phyloP scores from a whole-genome alignment of 768 basidiomycete species.

The Collybia mongolica region DNA sequence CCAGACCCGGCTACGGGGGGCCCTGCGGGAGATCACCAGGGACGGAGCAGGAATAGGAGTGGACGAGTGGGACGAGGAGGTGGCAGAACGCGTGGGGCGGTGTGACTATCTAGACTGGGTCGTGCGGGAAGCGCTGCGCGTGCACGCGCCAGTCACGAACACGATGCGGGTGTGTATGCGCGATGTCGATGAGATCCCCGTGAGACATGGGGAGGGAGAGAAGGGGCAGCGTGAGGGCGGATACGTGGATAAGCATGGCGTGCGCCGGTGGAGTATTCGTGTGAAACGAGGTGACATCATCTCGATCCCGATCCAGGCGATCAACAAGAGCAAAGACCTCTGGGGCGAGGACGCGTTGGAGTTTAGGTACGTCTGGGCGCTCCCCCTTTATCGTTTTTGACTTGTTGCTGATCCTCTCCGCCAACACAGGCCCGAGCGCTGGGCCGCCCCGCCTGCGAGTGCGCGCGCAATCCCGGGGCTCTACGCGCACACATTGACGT shows the following conservation, averaged over 20 bases:
- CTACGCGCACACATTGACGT: slow-evolving; percentile 53
- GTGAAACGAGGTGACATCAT: slow-evolving; percentile 53
- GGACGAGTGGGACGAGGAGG: slow-evolving; percentile 8
- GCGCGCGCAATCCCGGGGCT: slow-evolving; percentile 46
- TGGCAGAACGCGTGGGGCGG: slow-evolving; percentile 29
- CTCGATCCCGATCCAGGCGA: slow-evolving; percentile 56
- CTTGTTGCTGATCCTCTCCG: slow-evolving; percentile 17
- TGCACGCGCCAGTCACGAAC: slow-evolving; percentile 56
- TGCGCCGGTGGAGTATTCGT: slow-evolving; percentile 28
- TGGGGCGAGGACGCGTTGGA: slow-evolving; percentile 69
- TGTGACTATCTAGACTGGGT: slow-evolving; percentile 62
- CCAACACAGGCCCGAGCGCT: slow-evolving; percentile 50
- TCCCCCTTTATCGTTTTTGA: slow-evolving; percentile 10
- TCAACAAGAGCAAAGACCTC: slow-evolving; percentile 51
- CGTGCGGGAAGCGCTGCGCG: slow-evolving; percentile 54
- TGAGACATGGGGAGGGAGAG: neutral
- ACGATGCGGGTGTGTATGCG: slow-evolving; percentile 54
- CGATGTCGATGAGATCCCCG: neutral
- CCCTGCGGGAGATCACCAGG: slow-evolving; percentile 28
- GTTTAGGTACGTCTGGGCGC: slow-evolving; percentile 45
- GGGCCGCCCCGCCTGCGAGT: slow-evolving; percentile 37
- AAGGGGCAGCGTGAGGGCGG: slow-evolving; percentile 3
- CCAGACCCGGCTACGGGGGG: slow-evolving; percentile 48
- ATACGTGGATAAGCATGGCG: slow-evolving; percentile 27
- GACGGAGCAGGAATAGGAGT: slow-evolving; percentile 17